These are phyloP conservation scores for Leccinum disarticulatum DNA, from an alignment of 768 basidiomycete species.

Conservation along the genomic window DNA sequence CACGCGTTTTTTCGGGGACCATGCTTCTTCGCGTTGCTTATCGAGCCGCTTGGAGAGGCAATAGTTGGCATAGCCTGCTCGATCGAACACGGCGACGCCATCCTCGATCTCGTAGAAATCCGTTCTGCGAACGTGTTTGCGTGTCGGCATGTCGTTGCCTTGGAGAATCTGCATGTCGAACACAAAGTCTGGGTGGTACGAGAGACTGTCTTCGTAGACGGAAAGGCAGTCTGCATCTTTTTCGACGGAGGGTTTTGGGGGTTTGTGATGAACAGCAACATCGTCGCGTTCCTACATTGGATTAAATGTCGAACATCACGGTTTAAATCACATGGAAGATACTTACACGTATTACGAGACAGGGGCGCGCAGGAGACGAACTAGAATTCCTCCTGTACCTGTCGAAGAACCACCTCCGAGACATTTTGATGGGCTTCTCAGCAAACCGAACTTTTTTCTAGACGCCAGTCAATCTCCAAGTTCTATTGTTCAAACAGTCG, in stretches of 20 bases:
- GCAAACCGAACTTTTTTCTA: slow-evolving; percentile 30
- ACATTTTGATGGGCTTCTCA: slow-evolving; percentile 25
- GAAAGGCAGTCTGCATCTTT: slow-evolving; percentile 24
- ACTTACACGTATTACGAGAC: slow-evolving; percentile 29
- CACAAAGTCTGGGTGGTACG: slow-evolving; percentile 19
- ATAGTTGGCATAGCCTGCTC: slow-evolving; percentile 23
- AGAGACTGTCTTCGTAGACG: slow-evolving; percentile 31
- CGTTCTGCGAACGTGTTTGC: slow-evolving; percentile 13
- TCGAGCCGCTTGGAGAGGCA: slow-evolving; percentile 29
- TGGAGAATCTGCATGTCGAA: slow-evolving; percentile 21
- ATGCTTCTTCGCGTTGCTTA: slow-evolving; percentile 25
- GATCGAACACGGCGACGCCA: slow-evolving; percentile 29
- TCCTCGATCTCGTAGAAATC: slow-evolving; percentile 32
- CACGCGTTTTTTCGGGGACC: slow-evolving; percentile 17
- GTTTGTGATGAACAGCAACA: not conserved
- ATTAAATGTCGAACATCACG: not conserved
- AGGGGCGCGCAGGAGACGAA: slow-evolving; percentile 26
- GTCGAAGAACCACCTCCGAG: slow-evolving; percentile 19
- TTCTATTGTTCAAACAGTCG: not conserved
- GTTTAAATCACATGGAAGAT: not conserved
- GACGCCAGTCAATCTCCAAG: slow-evolving; percentile 4
- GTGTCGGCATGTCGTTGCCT: slow-evolving; percentile 11
- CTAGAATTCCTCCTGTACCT: slow-evolving; percentile 11
- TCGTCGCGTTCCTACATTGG: slow-evolving; percentile 15
- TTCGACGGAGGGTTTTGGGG: slow-evolving; percentile 2